These are phyloP conservation scores for Nicotiana rustica DNA, from an alignment of 305 asterid genomes.

Conservation along the genomic window DNA sequence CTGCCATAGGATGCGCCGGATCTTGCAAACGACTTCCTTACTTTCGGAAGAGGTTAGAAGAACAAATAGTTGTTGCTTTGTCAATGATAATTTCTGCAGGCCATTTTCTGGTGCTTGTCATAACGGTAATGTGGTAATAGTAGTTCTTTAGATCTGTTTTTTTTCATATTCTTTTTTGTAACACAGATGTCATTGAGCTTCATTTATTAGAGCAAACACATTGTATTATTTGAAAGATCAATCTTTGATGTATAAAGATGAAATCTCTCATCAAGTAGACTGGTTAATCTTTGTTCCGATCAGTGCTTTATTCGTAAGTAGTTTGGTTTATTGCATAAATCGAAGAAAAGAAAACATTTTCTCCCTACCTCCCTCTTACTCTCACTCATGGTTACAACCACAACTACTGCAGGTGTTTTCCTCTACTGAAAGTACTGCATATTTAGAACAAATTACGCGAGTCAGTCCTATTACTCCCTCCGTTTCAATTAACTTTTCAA, in stretches of 20 bases:
- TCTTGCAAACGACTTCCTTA: neutral
- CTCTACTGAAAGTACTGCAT: neutral
- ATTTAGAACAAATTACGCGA: neutral
- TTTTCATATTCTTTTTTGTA: conserved; percentile 15
- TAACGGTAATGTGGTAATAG: neutral
- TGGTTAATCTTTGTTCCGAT: neutral
- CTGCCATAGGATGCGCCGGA: neutral
- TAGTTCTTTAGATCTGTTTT: conserved; percentile 13
- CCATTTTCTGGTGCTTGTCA: conserved; percentile 8
- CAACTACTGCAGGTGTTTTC: neutral
- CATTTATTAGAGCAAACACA: neutral
- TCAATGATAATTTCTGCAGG: neutral
- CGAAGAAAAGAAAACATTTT: neutral
- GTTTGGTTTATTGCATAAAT: neutral
- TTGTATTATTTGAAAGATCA: conserved; percentile 16
- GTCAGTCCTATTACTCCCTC: neutral
- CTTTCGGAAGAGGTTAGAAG: neutral
- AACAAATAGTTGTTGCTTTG: neutral
- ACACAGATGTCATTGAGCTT: conserved; percentile 2
- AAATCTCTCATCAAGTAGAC: neutral
- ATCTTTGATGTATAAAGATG: neutral
- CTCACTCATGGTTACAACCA: neutral
- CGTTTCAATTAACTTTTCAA: too few species aligned
- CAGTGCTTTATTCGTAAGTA: neutral
- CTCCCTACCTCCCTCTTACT: neutral